A percentile compares a stretch with the other conserved stretches of the same genome.
Conservation (phyloP, 208 protist species). For the Trypanosoma melophagium region DNA sequence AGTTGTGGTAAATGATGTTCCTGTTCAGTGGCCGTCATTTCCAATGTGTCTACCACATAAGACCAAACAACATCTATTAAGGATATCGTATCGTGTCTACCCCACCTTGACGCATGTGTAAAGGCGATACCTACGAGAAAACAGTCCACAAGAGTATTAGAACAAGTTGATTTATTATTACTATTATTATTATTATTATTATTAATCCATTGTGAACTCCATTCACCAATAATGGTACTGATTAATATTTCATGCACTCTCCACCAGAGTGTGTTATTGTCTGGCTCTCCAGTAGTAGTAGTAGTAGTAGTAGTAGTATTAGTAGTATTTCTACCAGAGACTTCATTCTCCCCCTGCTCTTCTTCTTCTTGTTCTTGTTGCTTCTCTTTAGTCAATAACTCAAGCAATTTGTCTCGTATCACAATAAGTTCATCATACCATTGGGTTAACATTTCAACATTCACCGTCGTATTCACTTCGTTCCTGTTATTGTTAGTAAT, state of each 20-base stretch:
- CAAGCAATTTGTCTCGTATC: conserved; percentile 9
- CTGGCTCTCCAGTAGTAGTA: not conserved
- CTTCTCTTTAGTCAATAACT: conserved; percentile 6
- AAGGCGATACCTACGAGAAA: conserved; percentile 23
- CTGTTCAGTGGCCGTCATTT: conserved; percentile 25
- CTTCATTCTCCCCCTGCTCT: not conserved
- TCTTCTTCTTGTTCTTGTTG: not conserved
- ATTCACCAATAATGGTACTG: conserved; percentile 19
- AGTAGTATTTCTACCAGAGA: not conserved
- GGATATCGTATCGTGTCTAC: not conserved
- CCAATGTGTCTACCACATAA: conserved; percentile 12
- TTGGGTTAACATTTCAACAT: not conserved
- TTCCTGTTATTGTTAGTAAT: not conserved
- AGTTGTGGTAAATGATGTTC: conserved; percentile 15
- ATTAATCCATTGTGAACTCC: not conserved
- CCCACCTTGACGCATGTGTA: conserved; percentile 14
- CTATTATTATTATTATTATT: not conserved
- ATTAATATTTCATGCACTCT: conserved; percentile 16
- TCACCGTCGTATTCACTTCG: not conserved
- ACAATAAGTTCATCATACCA: conserved; percentile 15
- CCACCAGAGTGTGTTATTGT: not conserved
- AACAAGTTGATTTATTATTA: not conserved
- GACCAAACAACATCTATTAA: conserved; percentile 13
- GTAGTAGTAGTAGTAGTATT: not conserved
- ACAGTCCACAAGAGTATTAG: conserved; percentile 16